These are phyloP conservation scores for Cystobasidiaceae sp. DNA, from an alignment of 1,284 basidiomycete species.

Conservation along the genomic window DNA sequence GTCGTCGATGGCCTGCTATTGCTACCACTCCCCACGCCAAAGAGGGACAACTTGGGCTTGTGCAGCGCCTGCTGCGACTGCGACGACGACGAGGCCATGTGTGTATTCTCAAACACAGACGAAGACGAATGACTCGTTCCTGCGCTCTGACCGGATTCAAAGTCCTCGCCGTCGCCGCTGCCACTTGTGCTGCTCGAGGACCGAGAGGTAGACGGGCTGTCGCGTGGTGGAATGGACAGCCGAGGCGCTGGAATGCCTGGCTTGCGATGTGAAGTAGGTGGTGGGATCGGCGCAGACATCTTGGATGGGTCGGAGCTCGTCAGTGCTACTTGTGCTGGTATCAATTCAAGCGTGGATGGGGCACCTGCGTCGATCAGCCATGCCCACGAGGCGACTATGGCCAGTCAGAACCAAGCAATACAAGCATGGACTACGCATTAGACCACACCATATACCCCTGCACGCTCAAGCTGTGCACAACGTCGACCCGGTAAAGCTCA, in stretches of 20 bases:
- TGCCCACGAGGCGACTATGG: too few relatives aligned
- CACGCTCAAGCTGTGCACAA: too few relatives aligned
- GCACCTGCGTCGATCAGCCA: too few relatives aligned
- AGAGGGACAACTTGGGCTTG: slow-evolving; percentile 10
- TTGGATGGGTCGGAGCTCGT: background rate
- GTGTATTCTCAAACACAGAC: too few relatives aligned
- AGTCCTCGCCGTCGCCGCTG: background rate
- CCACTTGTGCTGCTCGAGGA: background rate
- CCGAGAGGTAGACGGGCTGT: background rate
- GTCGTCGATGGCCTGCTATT: background rate
- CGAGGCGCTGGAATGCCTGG: slow-evolving; percentile 10
- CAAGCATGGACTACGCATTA: too few relatives aligned
- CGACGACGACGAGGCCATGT: background rate
- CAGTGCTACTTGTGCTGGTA: too few relatives aligned
- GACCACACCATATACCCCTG: too few relatives aligned
- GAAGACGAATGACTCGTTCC: background rate
- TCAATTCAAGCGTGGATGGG: too few relatives aligned
- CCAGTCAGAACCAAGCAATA: too few relatives aligned
- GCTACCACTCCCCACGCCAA: background rate
- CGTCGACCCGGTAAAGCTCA: too few relatives aligned
- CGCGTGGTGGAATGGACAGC: slow-evolving; percentile 1
- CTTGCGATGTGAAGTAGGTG: slow-evolving; percentile 2
- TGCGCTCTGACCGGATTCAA: background rate
- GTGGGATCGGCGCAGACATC: background rate
- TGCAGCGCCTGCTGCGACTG: background rate